These are phyloP conservation scores for Pisolithus sp. DNA, from an alignment of 768 basidiomycete species.

Conservation along the genomic window DNA sequence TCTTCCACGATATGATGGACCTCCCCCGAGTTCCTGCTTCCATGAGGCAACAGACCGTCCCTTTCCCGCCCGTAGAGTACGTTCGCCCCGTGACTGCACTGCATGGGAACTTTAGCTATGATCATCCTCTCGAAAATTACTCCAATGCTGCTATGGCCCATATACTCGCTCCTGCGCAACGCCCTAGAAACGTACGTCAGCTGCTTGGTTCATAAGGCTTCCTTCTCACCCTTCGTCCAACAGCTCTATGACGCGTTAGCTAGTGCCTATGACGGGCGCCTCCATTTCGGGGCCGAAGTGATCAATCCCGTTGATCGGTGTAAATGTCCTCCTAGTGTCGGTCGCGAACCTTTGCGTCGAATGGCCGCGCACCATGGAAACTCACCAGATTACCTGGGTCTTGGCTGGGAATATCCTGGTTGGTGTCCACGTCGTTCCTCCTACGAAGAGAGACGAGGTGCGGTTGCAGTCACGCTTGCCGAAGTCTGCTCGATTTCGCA, in stretches of 20 bases:
- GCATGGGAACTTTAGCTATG: constrained; percentile 16
- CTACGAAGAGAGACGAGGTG: constrained; percentile 19
- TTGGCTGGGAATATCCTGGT: constrained; percentile 15
- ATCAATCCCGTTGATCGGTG: constrained; percentile 4
- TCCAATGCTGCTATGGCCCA: constrained; percentile 18
- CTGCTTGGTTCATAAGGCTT: neutral
- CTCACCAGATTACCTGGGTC: constrained; percentile 19
- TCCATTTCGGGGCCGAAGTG: constrained; percentile 5
- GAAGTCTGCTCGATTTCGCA: constrained; percentile 24
- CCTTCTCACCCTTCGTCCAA: neutral
- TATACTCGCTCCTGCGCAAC: constrained; percentile 9
- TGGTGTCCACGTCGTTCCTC: constrained; percentile 22
- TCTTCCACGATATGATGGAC: neutral
- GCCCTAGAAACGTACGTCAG: constrained; percentile 13
- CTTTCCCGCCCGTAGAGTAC: constrained; percentile 12
- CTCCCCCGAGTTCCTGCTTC: constrained; percentile 1
- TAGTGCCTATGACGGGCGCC: constrained; percentile 19
- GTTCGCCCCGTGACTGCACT: constrained; percentile 1
- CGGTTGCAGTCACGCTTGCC: constrained; percentile 17
- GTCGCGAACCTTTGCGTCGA: constrained; percentile 13
- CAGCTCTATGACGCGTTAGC: constrained; percentile 28
- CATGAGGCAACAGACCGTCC: neutral
- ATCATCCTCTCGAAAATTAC: constrained; percentile 19
- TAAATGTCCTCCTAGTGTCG: constrained; percentile 7
- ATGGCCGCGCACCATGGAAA: constrained; percentile 8